These are phyloP conservation scores for Onygenales sp. DNA, from an alignment of 2,329 filamentous ascomycete species.

Conservation along the genomic window DNA sequence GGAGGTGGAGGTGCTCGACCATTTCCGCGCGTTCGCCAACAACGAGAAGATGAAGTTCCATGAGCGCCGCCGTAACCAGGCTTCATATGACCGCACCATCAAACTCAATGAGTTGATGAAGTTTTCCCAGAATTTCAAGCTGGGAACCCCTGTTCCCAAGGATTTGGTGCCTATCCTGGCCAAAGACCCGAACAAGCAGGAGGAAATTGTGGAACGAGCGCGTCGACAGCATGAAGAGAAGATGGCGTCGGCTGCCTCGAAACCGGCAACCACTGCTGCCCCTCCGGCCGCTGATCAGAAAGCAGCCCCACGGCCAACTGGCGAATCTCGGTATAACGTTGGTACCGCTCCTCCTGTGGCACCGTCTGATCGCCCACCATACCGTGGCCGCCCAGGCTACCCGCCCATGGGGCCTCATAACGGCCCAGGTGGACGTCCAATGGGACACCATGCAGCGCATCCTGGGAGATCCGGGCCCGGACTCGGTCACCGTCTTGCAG, in stretches of 20 bases:
- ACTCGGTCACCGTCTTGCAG: slow-evolving; percentile 41
- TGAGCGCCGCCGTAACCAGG: slow-evolving; percentile 47
- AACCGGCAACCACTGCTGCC: slow-evolving; percentile 8
- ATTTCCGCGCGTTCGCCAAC: slow-evolving; percentile 56
- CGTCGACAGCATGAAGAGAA: slow-evolving; percentile 61
- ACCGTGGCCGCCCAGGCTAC: slow-evolving; percentile 38
- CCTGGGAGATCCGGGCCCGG: slow-evolving; percentile 33
- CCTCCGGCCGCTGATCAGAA: slow-evolving; percentile 43
- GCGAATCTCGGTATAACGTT: slow-evolving; percentile 39
- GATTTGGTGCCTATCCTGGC: slow-evolving; percentile 92
- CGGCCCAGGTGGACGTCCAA: slow-evolving; percentile 28
- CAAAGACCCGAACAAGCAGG: slow-evolving; percentile 91
- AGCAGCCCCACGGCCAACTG: slow-evolving; percentile 34
- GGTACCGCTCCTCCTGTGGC: slow-evolving; percentile 21
- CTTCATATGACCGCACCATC: slow-evolving; percentile 69
- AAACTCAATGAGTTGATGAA: slow-evolving; percentile 93
- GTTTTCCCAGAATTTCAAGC: slow-evolving; percentile 88
- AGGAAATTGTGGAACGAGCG: slow-evolving; percentile 83
- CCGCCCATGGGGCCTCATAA: slow-evolving; percentile 38
- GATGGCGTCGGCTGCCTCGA: slow-evolving; percentile 17
- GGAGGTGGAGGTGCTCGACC: slow-evolving; percentile 51
- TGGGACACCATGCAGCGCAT: slow-evolving; percentile 34
- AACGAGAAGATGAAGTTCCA: slow-evolving; percentile 52
- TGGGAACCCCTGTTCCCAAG: slow-evolving; percentile 81
- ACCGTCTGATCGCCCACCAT: slow-evolving; percentile 39